Conservation (phyloP, 257 asterid genomes). For the Jasminum sambac region DNA sequence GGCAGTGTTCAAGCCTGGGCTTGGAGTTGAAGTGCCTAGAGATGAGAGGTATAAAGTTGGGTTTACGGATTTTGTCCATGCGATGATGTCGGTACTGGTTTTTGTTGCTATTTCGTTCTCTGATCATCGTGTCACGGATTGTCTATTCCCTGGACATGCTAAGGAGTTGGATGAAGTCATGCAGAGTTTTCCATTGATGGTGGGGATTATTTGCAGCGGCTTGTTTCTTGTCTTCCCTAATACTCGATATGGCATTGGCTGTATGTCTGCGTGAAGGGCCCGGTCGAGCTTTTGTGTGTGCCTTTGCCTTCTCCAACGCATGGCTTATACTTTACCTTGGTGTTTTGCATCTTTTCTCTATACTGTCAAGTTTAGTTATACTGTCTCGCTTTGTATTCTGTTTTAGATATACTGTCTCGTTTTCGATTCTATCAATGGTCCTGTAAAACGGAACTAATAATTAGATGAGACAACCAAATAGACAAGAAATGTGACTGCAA, state of each 20-base stretch:
- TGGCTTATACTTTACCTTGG: not conserved
- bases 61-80: conserved; percentile 26
- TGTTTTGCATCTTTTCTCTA: not conserved
- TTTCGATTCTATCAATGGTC: no score
- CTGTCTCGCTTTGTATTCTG: no score
- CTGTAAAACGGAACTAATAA: no score
- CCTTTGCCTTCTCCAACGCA: not conserved
- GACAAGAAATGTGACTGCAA: no score
- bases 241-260: conserved; percentile 25
- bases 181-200: conserved; percentile 22
- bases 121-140: conserved; percentile 21
- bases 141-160: conserved; percentile 25
- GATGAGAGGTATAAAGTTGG: conserved; percentile 15
- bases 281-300: not conserved
- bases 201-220: conserved; percentile 30
- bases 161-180: conserved; percentile 19
- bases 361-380: no score
- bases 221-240: conserved; percentile 28
- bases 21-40: conserved; percentile 10
- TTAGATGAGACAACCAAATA: no score
- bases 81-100: conserved; percentile 21
- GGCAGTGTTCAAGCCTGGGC: conserved; percentile 7
- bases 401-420: no score
- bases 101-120: conserved; percentile 26
- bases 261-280: not conserved